phyloP scores from a whole-genome alignment of 2,329 filamentous ascomycete species.

The Xenosphaeropsis pyriputrescens region DNA sequence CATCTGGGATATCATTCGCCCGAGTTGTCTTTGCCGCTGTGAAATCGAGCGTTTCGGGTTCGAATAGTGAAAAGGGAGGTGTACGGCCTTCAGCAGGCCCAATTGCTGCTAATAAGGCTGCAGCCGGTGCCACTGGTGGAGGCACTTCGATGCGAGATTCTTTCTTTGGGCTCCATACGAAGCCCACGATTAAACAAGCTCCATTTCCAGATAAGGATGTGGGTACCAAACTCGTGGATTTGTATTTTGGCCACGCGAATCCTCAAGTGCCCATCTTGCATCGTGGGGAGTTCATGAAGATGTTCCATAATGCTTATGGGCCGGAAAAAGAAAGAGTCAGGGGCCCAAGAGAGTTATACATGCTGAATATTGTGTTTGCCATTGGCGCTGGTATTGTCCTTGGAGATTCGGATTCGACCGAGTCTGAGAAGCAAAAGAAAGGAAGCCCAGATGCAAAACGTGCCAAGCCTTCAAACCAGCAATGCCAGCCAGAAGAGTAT shows the following conservation, averaged over 20 bases:
- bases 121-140: slow-evolving; percentile 26
- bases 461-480: slow-evolving; percentile 26
- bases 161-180: slow-evolving; percentile 92
- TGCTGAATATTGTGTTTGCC: slow-evolving; percentile 93
- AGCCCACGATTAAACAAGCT: slow-evolving; percentile 73
- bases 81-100: slow-evolving; percentile 39
- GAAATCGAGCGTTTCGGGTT: slow-evolving; percentile 54
- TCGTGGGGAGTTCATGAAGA: slow-evolving; percentile 73
- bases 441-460: slow-evolving; percentile 10
- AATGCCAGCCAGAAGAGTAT: slow-evolving; percentile 81
- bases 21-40: slow-evolving; percentile 89
- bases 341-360: slow-evolving; percentile 73
- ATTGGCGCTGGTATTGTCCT: slow-evolving; percentile 91
- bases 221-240: slow-evolving; percentile 54
- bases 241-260: slow-evolving; percentile 95
- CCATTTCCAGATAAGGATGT: slow-evolving; percentile 69
- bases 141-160: slow-evolving; percentile 85
- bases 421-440: slow-evolving; percentile 18
- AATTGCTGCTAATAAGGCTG: slow-evolving; percentile 22
- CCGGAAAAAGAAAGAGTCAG: slow-evolving; percentile 45
- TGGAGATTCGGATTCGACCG: slow-evolving; percentile 39
- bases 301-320: slow-evolving; percentile 72
- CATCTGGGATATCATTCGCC: slow-evolving; percentile 87
- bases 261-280: slow-evolving; percentile 91
- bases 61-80: slow-evolving; percentile 50